Evolutionary conservation across 495 filamentous ascomycete species (phyloP).

Genomic region (Daldinia decipiens): DNA sequence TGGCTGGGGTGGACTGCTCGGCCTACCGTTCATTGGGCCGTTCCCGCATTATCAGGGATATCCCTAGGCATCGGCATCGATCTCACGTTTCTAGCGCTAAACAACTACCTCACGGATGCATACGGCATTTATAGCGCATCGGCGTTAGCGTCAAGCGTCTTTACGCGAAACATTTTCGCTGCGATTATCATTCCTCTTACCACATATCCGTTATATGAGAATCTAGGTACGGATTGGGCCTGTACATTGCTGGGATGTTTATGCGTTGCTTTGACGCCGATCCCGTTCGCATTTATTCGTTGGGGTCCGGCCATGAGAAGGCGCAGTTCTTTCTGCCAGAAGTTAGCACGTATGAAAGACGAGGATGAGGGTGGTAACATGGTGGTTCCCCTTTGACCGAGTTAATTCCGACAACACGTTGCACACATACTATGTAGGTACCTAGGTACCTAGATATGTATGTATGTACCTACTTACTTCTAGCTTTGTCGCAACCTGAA

Average conservation of each 20-base stretch:
- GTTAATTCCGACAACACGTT: neutral
- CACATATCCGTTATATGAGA: conserved; percentile 6
- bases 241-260: conserved; percentile 9
- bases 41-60: conserved; percentile 66
- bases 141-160: conserved; percentile 69
- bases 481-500: neutral
- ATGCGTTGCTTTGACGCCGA: neutral
- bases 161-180: conserved; percentile 66
- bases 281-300: conserved; percentile 18
- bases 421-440: neutral
- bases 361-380: conserved; percentile 5
- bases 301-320: conserved; percentile 11
- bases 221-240: conserved; percentile 14
- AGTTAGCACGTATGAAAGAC: conserved; percentile 4
- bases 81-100: conserved; percentile 70
- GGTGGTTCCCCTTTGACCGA: conserved; percentile 2
- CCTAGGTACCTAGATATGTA: neutral
- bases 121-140: conserved; percentile 74
- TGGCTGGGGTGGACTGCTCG: conserved; percentile 75
- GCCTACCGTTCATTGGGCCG: conserved; percentile 66
- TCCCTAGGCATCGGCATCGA: conserved; percentile 73
- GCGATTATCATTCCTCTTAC: conserved; percentile 60
- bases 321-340: conserved; percentile 15
- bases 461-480: too few relatives aligned
- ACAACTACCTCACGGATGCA: conserved; percentile 77